These are phyloP conservation scores for Capsella bursapastoris DNA, from an alignment of 345 rosid species.

Conservation along the genomic window DNA sequence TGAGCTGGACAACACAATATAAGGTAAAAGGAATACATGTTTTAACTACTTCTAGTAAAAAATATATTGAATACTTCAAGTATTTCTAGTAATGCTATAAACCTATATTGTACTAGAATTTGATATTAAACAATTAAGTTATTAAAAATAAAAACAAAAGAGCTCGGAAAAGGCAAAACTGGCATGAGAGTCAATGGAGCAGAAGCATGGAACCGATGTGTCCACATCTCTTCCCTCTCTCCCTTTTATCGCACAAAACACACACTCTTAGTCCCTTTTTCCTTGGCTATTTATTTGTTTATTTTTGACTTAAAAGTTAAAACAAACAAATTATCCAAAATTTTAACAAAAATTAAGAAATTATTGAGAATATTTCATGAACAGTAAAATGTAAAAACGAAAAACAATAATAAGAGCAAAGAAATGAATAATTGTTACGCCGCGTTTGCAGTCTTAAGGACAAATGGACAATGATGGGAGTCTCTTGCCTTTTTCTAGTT, in stretches of 20 bases:
- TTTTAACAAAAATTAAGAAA: not conserved
- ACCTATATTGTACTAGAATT: not conserved
- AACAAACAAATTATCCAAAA: constrained; percentile 4
- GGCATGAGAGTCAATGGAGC: constrained; percentile 51
- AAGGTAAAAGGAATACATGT: constrained; percentile 27
- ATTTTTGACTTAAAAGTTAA: not conserved
- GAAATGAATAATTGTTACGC: constrained; percentile 36
- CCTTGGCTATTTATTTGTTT: not conserved
- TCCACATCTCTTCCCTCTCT: constrained; percentile 59
- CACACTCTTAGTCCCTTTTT: constrained; percentile 42
- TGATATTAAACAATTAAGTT: constrained; percentile 16
- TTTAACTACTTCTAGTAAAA: constrained; percentile 40
- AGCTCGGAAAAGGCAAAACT: constrained; percentile 42
- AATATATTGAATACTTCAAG: constrained; percentile 18
- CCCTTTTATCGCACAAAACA: constrained; percentile 45
- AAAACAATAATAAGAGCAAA: constrained; percentile 15
- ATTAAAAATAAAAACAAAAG: constrained; percentile 1
- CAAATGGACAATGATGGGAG: constrained; percentile 43
- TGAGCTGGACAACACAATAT: constrained; percentile 43
- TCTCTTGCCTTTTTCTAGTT: constrained; percentile 41
- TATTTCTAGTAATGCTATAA: constrained; percentile 40
- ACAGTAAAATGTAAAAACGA: constrained; percentile 12
- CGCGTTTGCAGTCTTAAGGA: constrained; percentile 46
- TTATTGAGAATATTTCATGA: not conserved
- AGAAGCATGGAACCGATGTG: constrained; percentile 64